Base-by-base conservation (phyloP, 805 yeast species). In the Metschnikowia reukaufii region DNA sequence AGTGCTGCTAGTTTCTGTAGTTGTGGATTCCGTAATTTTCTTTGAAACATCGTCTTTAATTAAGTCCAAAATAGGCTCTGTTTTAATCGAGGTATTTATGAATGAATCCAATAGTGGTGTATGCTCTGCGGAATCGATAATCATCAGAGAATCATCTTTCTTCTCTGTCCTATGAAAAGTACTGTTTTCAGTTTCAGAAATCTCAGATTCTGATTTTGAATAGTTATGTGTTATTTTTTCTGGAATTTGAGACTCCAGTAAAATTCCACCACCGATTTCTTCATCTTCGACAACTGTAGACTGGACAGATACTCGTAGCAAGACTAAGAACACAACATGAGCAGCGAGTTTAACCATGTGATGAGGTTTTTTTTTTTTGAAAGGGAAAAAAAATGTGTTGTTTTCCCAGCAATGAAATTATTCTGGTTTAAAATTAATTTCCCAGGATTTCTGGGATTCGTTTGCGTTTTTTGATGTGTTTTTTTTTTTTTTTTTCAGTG, bases 291-390 rank as follows among this genome's bases (percentile, higher is more conserved):
- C 40, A 17, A 13, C 30, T 17, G 13, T 19, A 8, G 32, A 1
- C 21, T 25, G 40, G 13, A 17, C 32, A 23, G 18, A 39, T 13
- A 12, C 29, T 30, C 42, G 33, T 34, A 41, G 39, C 44, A 33
- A 41, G 18, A 41, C 25, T 39, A 41, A 37, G 32, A 37, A 25
- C 7, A 35, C 33, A 29, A 41, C 33, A 34, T 41, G 37, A 13
- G 34, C 30, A 6, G 33, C 23, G 13, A 41, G 4, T 10, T 32
- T 39, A n/a, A 39, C 43, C 43, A 39, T 39, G 35, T n/a, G 42
- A 16, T 7, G 7, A 15, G 2, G n/a, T 25, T 25, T 23, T n/a
- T n/a, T n/a, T n/a, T n/a, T n/a, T n/a, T n/a, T n/a, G n/a, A n/a
- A n/a, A n/a, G n/a, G n/a, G n/a, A n/a, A n/a, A n/a, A n/a, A n/a